Base-by-base conservation (phyloP, 2,329 filamentous ascomycete species). In the Colletotrichum plurivorum region DNA sequence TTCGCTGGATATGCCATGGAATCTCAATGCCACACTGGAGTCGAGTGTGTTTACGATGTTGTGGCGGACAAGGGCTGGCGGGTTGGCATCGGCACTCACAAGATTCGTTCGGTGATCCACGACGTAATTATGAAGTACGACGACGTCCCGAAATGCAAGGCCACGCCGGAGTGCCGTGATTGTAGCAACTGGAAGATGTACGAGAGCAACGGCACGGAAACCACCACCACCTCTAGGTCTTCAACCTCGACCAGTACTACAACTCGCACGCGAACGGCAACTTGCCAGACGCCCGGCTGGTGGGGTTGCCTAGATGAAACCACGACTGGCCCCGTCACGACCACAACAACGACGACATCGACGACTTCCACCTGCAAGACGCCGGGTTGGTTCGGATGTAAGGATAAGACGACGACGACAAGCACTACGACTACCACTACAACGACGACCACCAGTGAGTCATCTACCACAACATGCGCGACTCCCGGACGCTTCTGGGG, bases 121-220 rank as follows among this genome's bases (percentile, higher is more conserved):
- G 93, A 97, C 77, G 93, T 99, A 3, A 87, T 98, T 70, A 87
- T 92, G 75, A 91, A 90, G 74, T 98, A 98, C 76, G 92, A 97
- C 71, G 83, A 85, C 4, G 93, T 97, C 0, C 93, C 96, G 0
- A 83, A 88, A 72, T 98, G 96, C 80, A 88, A 87, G 62, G 85
- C 87, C 36, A 95, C 95, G 7, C 86, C 90, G 22, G 91, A 94
- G 60, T 98, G 96, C 78, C 90, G 93, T 48, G 96, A 99, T 78
- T 98, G 95, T 76, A 93, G 89, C 67, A 90, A 92, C 64, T 98
- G 96, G 96, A 97, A 97, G 76, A 97, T 94, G 85, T 97, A 94
- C 76, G 92, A 95, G 79, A 97, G 94, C 78, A 98, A 98, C 77
- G 93, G 93, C 36, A 96, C 93, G 2, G 92, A 95, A 71, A 87